Conservation (phyloP, 805 yeast genomes). For the Starmerella riodocensis region DNA sequence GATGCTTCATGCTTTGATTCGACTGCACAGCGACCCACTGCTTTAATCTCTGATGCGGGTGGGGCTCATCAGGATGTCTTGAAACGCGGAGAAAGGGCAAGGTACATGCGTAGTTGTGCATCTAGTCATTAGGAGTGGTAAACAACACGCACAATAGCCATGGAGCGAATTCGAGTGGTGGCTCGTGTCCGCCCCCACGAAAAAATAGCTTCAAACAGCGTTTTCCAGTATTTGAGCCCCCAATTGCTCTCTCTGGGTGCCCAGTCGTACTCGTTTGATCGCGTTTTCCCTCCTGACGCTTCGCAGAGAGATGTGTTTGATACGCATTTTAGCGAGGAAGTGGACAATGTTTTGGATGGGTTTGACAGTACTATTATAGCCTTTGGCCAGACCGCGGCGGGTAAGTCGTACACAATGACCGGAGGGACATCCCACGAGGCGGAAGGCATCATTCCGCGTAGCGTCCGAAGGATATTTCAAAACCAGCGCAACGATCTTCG, state of each 20-base stretch:
- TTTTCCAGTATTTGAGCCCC: not conserved
- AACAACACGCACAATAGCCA: not conserved
- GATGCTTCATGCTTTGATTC: too few species aligned
- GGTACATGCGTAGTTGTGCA: too few species aligned
- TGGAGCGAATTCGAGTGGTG: conserved; percentile 1
- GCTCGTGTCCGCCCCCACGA: conserved; percentile 1
- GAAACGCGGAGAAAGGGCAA: too few species aligned
- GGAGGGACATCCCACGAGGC: conserved; percentile 33
- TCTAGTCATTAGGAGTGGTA: too few species aligned
- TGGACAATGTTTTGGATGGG: conserved; percentile 58
- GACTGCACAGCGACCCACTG: too few species aligned
- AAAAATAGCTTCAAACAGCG: not conserved
- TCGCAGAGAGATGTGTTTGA: conserved; percentile 47
- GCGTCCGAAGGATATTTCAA: conserved; percentile 47
- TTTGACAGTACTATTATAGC: conserved; percentile 64
- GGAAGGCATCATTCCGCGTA: conserved; percentile 60
- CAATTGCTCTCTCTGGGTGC: not conserved
- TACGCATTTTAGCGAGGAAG: conserved; percentile 45
- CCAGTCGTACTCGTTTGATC: conserved; percentile 44
- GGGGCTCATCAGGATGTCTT: too few species aligned
- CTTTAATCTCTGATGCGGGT: too few species aligned
- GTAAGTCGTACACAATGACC: conserved; percentile 65
- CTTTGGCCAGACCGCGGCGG: conserved; percentile 70
- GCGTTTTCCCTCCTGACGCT: conserved; percentile 40
- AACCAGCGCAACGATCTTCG: conserved; percentile 26